Base-by-base conservation (phyloP, 2,329 filamentous ascomycete species). In the Plenodomus tracheiphilus region DNA sequence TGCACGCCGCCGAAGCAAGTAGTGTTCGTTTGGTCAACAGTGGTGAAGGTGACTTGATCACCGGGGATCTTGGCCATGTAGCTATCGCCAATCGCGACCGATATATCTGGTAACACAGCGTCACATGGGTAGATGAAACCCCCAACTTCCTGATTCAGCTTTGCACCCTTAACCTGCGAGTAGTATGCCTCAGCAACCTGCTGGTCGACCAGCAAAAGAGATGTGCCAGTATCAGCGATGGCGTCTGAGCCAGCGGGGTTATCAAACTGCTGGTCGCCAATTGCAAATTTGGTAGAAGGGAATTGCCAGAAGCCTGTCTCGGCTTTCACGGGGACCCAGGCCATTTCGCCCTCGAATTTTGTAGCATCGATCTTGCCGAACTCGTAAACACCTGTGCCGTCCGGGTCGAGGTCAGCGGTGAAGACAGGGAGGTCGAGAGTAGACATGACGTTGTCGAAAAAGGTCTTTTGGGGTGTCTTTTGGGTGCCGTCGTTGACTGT, bases 231-330 rank as follows among this genome's bases (percentile, higher is more conserved):
- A 62, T 79, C 77, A 50, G 75, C 75, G 47, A 79, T 79, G 58
- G 74, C 75, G 10, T 73, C 69, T 39, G 65, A 70, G 39, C 67
- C 75, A 53, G 53, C 65, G 9, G 80, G 81, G 71, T 85, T 82
- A 25, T 77, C 74, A 47, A 83, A 79, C 32, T 77, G 75, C 68
- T 81, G 75, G 51, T 76, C 75, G 20, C 77, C 81, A 46, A 90
- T 76, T 16, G 75, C 74, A 63, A 85, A 88, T 39, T 75, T 74
- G 19, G 76, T 75, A 5, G 81, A 83, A 13, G 77, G 64, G 64
- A 89, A 83, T 64, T 86, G 77, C 88, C 88, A 91, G 76, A 86
- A 90, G 8, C 87, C 88, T 25, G 77, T 73, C 10, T 77, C 78
- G 16, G 77, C 78, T 65, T 89, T 81, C 53, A 90, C 78, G 9